Evolutionary conservation across 2,329 filamentous ascomycete genomes (phyloP), one percentile per base, ranked within the genome.

Genomic region (Fusarium setosum): DNA sequence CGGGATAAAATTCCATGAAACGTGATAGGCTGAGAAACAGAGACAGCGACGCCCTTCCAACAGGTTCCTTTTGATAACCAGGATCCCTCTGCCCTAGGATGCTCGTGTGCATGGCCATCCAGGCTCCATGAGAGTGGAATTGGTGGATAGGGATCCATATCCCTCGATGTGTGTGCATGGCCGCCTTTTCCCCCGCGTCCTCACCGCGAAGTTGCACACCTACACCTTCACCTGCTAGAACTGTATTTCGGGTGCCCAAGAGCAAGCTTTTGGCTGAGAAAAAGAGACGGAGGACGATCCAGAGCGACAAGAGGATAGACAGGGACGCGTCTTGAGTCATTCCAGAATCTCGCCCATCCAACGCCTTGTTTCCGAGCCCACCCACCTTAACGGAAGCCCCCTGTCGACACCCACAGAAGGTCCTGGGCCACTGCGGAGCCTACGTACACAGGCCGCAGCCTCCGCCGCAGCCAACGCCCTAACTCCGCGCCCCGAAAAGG

Each of bases 301-400:
- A 51, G 49, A 42, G 32, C 24, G 40, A 38, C 45, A 32, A 47
- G 23, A 42, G 42, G 45, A 42, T 24, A 35, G 32, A 45, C 55
- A 65, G 42, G 59, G 53, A 57, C 62, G 56, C 35, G 62, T 51
- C 59, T 68, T 67, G 70, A 72, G 59, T 72, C 70, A 72, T 72
- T 71, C 70, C 70, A 72, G 66, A 68, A 68, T 35, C 54, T 54
- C 37, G 41, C 34, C 57, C 54, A 56, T 44, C 63, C 53, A 60
- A 60, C 61, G 47, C 45, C 52, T 65, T 52, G 45, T 50, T 50
- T 57, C 61, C 49, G 57, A 65, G 59, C 61, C 65, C 65, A 68
- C 55, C 65, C 56, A 61, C 59, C 59, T 49, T 45, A 56, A 58
- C 49, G 60, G 45, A 32, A 40, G 54, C 52, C 67, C 69, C 69